These are phyloP conservation scores for Aspergillus arachidicola DNA, from an alignment of 2,329 filamentous ascomycete genomes.

Conservation along the genomic window DNA sequence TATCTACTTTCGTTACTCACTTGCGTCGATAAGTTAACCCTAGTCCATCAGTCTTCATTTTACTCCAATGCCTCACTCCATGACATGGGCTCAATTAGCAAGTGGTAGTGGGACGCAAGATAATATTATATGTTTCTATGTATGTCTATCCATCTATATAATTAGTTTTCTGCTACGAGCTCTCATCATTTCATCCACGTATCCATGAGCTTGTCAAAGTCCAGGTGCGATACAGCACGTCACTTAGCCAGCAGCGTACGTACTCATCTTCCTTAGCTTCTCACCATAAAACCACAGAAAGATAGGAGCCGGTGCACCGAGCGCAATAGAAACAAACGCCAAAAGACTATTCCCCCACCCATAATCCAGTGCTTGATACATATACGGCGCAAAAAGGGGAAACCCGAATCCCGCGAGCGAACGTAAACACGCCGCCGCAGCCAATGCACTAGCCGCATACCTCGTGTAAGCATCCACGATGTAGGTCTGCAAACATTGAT, in stretches of 20 bases:
- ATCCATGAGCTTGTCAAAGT: background rate
- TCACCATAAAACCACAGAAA: constrained; percentile 52
- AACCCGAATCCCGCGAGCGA: constrained; percentile 37
- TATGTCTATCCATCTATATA: background rate
- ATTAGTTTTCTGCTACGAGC: background rate
- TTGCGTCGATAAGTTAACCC: too few species aligned
- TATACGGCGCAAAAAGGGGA: constrained; percentile 37
- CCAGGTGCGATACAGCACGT: background rate
- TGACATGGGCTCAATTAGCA: too few species aligned
- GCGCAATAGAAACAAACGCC: constrained; percentile 35
- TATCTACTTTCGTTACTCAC: too few species aligned
- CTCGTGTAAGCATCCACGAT: constrained; percentile 36
- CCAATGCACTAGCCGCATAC: constrained; percentile 36
- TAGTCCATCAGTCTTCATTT: too few species aligned
- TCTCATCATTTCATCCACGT: background rate
- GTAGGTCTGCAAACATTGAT: constrained; percentile 39
- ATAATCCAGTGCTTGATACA: constrained; percentile 32
- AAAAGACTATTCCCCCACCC: constrained; percentile 41
- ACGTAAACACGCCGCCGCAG: constrained; percentile 30
- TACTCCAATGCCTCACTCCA: too few species aligned
- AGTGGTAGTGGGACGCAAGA: background rate
- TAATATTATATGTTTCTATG: background rate
- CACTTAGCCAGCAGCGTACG: constrained; percentile 31
- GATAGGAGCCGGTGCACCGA: constrained; percentile 48
- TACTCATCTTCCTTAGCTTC: constrained; percentile 45